These are phyloP conservation scores for Aspergillus sp. DNA, from an alignment of 2,329 filamentous ascomycete species.

Conservation along the genomic window DNA sequence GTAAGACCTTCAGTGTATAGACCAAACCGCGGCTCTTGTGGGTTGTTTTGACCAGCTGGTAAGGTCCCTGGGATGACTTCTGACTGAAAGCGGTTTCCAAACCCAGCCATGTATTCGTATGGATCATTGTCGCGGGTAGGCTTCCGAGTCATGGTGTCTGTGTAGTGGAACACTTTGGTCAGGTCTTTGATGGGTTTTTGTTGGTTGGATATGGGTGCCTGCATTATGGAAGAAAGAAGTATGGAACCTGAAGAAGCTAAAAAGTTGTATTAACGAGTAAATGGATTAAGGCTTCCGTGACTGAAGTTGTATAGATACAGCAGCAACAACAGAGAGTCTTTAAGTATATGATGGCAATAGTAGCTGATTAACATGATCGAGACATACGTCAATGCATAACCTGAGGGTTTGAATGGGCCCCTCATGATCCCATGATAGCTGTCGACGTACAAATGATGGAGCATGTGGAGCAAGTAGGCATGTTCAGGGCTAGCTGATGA, in stretches of 20 bases:
- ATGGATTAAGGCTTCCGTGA: too few relatives aligned
- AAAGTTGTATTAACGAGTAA: too few relatives aligned
- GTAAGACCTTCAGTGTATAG: conserved; percentile 35
- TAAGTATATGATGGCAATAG: neutral
- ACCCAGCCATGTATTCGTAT: conserved; percentile 33
- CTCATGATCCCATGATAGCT: neutral
- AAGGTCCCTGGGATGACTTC: conserved; percentile 36
- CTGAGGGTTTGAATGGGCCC: neutral
- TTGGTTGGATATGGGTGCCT: conserved; percentile 22
- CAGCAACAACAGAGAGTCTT: too few relatives aligned
- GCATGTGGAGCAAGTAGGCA: neutral
- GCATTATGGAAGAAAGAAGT: conserved; percentile 23
- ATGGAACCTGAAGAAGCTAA: neutral
- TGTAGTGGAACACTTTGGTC: conserved; percentile 33
- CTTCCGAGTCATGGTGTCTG: conserved; percentile 31
- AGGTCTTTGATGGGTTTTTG: conserved; percentile 29
- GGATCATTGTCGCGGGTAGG: conserved; percentile 33
- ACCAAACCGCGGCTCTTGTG: conserved; percentile 34
- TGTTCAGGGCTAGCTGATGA: neutral
- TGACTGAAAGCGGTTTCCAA: conserved; percentile 34
- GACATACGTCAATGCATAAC: neutral
- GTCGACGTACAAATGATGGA: neutral
- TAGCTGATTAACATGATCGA: neutral
- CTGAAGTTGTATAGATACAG: too few relatives aligned
- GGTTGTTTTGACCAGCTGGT: conserved; percentile 35